phyloP scores from a whole-genome alignment of 2,329 filamentous ascomycete genomes.

The Tricladium varicosporioides region DNA sequence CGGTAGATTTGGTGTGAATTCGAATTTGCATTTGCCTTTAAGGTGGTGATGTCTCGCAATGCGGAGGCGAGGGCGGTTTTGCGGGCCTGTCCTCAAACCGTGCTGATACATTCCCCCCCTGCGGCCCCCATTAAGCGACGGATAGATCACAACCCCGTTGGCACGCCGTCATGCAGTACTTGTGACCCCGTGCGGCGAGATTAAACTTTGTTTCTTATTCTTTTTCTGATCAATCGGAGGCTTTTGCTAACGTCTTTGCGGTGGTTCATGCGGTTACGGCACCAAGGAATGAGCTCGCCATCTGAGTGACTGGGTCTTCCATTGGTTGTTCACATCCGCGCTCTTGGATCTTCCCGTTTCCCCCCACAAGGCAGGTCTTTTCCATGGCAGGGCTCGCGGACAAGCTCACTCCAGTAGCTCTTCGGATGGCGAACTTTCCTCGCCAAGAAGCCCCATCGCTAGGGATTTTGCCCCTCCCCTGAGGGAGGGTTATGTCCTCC shows the following conservation, averaged over 20 bases:
- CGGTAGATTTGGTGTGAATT: background rate
- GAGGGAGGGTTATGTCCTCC: slow-evolving; percentile 2
- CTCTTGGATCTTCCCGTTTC: background rate
- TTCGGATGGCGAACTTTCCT: slow-evolving; percentile 27
- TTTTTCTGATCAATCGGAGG: background rate
- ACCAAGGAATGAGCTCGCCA: no score
- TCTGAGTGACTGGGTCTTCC: no score
- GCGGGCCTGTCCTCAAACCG: slow-evolving; percentile 20
- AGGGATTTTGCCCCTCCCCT: no score
- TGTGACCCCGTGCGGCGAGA: no score
- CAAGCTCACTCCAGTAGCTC: background rate
- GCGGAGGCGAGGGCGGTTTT: slow-evolving; percentile 7
- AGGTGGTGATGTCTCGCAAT: slow-evolving; percentile 13
- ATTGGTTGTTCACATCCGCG: no score
- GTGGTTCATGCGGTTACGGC: background rate
- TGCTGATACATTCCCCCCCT: slow-evolving; percentile 17
- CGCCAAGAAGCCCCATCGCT: slow-evolving; percentile 7
- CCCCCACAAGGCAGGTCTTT: no score
- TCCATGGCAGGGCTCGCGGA: no score
- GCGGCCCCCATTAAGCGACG: slow-evolving; percentile 9
- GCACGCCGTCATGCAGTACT: no score
- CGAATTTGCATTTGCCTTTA: background rate
- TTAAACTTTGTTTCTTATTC: no score
- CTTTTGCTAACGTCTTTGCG: background rate
- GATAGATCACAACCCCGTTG: background rate